Evolutionary conservation across 176 grass and related monocot genomes (phyloP), one percentile per base, ranked within the genome.

Genomic region (Carex pumila): DNA sequence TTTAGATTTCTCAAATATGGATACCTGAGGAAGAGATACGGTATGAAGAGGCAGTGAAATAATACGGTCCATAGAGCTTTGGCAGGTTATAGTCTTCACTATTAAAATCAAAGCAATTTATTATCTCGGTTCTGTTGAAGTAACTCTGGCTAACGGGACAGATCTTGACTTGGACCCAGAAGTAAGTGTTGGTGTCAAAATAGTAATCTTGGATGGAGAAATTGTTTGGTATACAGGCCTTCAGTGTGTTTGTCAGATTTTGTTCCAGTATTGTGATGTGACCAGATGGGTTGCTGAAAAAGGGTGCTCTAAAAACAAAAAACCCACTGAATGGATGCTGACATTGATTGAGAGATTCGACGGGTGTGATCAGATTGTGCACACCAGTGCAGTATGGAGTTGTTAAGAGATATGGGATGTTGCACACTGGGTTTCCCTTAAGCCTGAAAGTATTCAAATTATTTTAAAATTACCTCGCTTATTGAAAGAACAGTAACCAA

Each of bases 371-470:
- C 88, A 12, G 37, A 37, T 15, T 9, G 15, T 7, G 13, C 12
- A 66, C 9, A 25, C 21, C 78, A 5, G 2, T 45, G 90, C 94
- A 97, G 17, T 84, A 87, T 1, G 0, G 65, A 36, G 65, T 87
- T 59, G 12, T 25, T 5, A 80, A 90, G 65, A 96, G 83, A 81
- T 86, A 3, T 31, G 74, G 55, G 19, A 54, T 60, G 41, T 2
- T 77, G 78, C 94, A 96, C 14, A 96, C 45, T 54, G 89, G 94
- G 57, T 96, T 96, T 85, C 91, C 91, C 81, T 43, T 7, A 82
- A 92, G 82, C 80, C 87, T 94, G 86, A 34, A 11, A 56, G 67
- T 54, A 15, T 85, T 18, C 3, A 31, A 84, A 61, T 30, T 43
- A 64, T 79, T 29, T 4, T 71, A 61, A 68, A 76, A 84, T 43